phyloP scores from a whole-genome alignment of 306 rosid species.

The Vigna angularis region DNA sequence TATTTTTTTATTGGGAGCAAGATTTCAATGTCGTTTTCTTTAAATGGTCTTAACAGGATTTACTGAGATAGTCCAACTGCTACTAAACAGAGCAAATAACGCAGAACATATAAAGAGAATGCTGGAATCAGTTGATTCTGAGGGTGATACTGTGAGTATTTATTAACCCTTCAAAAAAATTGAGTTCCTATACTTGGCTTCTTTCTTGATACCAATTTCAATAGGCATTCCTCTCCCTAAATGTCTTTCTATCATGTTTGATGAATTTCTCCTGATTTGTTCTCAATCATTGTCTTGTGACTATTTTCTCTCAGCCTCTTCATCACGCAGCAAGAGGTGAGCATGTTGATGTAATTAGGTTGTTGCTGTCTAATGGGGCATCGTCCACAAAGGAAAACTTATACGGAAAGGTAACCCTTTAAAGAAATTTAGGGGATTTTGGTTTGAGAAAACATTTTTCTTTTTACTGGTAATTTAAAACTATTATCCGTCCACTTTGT shows the following conservation, averaged over 20 bases:
- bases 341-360: constrained; percentile 68
- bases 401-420: constrained; percentile 65
- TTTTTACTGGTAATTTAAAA: neutral
- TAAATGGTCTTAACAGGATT: constrained; percentile 59
- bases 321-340: constrained; percentile 97
- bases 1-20: neutral
- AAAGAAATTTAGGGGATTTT: neutral
- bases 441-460: neutral
- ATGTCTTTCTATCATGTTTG: neutral
- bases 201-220: neutral
- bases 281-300: constrained; percentile 34
- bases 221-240: neutral
- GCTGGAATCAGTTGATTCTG: constrained; percentile 85
- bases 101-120: constrained; percentile 66
- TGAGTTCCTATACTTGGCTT: constrained; percentile 1
- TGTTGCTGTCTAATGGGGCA: constrained; percentile 75
- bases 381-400: constrained; percentile 64
- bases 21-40: constrained; percentile 13
- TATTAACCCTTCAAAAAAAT: constrained; percentile 5
- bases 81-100: constrained; percentile 60
- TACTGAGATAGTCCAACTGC: constrained; percentile 72
- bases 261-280: constrained; percentile 15
- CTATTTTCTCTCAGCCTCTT: constrained; percentile 74
- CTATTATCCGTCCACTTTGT: neutral
- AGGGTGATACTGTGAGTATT: constrained; percentile 92